These are phyloP conservation scores for Termitomyces sp. DNA, from an alignment of 768 basidiomycete genomes.

Conservation along the genomic window DNA sequence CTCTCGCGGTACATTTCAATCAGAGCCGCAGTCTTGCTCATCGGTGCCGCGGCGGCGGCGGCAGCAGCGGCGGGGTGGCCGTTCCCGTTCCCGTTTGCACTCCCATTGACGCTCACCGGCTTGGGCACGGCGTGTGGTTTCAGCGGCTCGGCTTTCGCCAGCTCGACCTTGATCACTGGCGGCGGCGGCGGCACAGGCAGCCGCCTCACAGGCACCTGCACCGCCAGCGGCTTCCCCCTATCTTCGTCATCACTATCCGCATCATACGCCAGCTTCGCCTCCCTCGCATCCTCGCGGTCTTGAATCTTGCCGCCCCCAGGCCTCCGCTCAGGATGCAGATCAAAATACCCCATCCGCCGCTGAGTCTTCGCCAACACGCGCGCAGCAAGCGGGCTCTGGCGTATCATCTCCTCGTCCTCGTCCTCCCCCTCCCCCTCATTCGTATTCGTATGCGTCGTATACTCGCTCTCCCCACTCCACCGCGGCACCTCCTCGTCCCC, in stretches of 20 bases:
- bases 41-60: slow-evolving; percentile 5
- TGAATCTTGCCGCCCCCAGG: slow-evolving; percentile 20
- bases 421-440: neutral
- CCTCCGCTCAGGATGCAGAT: slow-evolving; percentile 70
- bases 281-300: slow-evolving; percentile 17
- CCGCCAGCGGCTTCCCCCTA: neutral
- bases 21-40: slow-evolving; percentile 68
- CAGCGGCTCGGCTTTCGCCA: neutral
- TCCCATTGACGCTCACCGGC: neutral
- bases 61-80: neutral
- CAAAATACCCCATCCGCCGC: slow-evolving; percentile 66
- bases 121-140: neutral
- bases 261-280: slow-evolving; percentile 29
- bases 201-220: slow-evolving; percentile 5
- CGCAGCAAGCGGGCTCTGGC: slow-evolving; percentile 15
- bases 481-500: slow-evolving; percentile 26
- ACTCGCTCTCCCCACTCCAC: slow-evolving; percentile 21
- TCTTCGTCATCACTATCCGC: slow-evolving; percentile 29
- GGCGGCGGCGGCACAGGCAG: slow-evolving; percentile 13
- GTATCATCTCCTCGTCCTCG: slow-evolving; percentile 3
- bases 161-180: slow-evolving; percentile 4
- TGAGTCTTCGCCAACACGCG: slow-evolving; percentile 29
- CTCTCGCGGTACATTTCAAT: slow-evolving; percentile 85
- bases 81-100: slow-evolving; percentile 7
- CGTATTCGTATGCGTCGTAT: slow-evolving; percentile 16